Evolutionary conservation across 345 rosid species (phyloP).

Genomic region (Isatis tinctoria): DNA sequence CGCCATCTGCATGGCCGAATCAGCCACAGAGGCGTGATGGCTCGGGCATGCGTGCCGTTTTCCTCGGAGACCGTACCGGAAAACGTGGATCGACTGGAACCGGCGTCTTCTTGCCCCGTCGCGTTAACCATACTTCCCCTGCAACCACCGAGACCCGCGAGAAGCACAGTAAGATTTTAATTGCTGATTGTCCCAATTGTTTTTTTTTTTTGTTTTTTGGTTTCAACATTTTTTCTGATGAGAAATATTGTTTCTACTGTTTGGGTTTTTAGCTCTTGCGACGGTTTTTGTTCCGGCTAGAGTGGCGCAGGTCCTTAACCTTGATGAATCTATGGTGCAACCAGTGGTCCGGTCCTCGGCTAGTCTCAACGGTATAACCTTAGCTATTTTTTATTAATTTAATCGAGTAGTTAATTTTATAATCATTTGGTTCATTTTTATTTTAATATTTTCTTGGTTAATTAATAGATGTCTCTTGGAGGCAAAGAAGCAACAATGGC

Average conservation of each 20-base stretch:
- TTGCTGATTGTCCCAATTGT: too few species aligned
- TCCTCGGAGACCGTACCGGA: constrained; percentile 41
- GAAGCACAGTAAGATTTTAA: constrained; percentile 48
- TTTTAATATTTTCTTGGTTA: neutral
- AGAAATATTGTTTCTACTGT: neutral
- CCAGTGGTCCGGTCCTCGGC: constrained; percentile 29
- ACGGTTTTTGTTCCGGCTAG: constrained; percentile 79
- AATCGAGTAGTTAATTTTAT: neutral
- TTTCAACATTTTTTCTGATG: neutral
- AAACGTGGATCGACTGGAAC: constrained; percentile 73
- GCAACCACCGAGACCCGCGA: constrained; percentile 39
- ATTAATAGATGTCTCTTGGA: constrained; percentile 15
- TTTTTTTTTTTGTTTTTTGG: too few species aligned
- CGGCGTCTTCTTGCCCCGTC: constrained; percentile 87
- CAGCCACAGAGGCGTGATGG: constrained; percentile 27
- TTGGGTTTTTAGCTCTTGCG: constrained; percentile 32
- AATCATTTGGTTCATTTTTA: neutral
- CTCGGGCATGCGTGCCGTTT: constrained; percentile 56
- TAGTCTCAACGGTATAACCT: neutral
- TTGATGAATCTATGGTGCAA: constrained; percentile 36
- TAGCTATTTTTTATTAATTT: neutral
- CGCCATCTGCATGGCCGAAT: constrained; percentile 59
- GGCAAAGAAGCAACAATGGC: constrained; percentile 8
- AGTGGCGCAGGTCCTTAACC: constrained; percentile 67
- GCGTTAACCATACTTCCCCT: constrained; percentile 21